Conservation (phyloP, 768 basidiomycete species). For the Psilocybe sp. region DNA sequence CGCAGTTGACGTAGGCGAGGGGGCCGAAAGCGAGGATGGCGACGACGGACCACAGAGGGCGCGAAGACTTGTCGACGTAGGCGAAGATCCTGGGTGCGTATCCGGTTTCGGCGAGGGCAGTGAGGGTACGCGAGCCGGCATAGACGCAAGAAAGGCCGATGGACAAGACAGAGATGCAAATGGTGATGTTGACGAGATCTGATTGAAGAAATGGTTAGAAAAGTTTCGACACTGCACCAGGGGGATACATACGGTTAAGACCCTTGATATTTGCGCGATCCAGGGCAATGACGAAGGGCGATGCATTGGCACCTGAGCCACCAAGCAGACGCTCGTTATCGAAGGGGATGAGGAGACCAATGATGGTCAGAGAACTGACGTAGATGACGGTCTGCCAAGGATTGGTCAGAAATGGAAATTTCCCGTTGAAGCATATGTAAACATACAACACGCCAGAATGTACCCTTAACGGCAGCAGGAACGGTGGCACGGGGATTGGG, state of each 20-base stretch:
- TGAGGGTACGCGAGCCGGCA: constrained; percentile 42
- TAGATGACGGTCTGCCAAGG: constrained; percentile 39
- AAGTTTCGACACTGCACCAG: background rate
- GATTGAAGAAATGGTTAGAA: background rate
- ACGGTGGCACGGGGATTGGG: constrained; percentile 42
- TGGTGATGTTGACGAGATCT: constrained; percentile 41
- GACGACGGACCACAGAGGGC: constrained; percentile 41
- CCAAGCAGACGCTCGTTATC: constrained; percentile 34
- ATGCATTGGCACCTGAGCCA: constrained; percentile 38
- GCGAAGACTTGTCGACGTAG: constrained; percentile 45
- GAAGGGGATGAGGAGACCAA: constrained; percentile 37
- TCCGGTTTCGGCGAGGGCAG: constrained; percentile 45
- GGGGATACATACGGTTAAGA: constrained; percentile 31
- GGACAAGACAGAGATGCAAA: constrained; percentile 44
- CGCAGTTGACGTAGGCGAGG: constrained; percentile 38
- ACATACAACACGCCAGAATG: constrained; percentile 46
- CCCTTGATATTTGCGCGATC: constrained; percentile 38
- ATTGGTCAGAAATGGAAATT: background rate
- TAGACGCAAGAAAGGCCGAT: constrained; percentile 46
- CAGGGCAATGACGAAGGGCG: constrained; percentile 44
- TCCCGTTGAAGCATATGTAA: background rate
- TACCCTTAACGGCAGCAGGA: constrained; percentile 44
- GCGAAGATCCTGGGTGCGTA: constrained; percentile 42
- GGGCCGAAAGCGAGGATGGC: constrained; percentile 34
- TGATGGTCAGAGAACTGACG: constrained; percentile 40